A percentile compares a stretch with the other conserved stretches of the same genome.
Conservation (phyloP, 768 basidiomycete species). For the Mycena crocata region DNA sequence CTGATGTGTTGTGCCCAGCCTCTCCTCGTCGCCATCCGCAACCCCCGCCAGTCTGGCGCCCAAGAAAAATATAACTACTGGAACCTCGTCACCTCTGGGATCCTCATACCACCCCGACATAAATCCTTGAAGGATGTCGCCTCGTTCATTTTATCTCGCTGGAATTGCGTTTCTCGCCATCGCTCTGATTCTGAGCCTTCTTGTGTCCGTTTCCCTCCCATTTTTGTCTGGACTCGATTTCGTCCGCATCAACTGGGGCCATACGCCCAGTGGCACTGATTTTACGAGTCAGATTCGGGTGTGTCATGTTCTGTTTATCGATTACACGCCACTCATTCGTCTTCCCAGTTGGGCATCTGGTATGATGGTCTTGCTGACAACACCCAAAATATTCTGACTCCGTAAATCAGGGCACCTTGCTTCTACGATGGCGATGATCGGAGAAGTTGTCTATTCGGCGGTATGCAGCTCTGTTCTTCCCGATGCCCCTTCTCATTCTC, state of each 20-base stretch:
- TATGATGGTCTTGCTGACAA: conserved; percentile 40
- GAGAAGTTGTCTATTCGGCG: conserved; percentile 59
- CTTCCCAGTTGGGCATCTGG: conserved; percentile 77
- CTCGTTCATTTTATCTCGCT: conserved; percentile 68
- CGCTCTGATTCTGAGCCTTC: conserved; percentile 74
- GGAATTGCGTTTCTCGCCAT: conserved; percentile 64
- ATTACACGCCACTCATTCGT: conserved; percentile 5
- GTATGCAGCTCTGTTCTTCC: conserved; percentile 45
- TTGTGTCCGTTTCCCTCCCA: conserved; percentile 79
- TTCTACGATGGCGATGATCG: conserved; percentile 56
- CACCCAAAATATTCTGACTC: background rate
- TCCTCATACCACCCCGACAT: conserved; percentile 2
- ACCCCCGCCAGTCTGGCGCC: background rate
- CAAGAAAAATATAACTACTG: background rate
- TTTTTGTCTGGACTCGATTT: conserved; percentile 75
- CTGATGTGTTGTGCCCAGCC: too few relatives aligned
- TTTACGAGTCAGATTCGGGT: conserved; percentile 64
- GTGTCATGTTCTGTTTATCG: conserved; percentile 30
- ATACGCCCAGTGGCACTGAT: conserved; percentile 37
- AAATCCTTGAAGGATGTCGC: conserved; percentile 29
- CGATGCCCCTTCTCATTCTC: background rate
- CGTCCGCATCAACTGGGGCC: conserved; percentile 63
- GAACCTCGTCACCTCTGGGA: too few relatives aligned
- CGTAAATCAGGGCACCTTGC: conserved; percentile 68
- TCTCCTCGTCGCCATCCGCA: background rate